A percentile compares a stretch with the other conserved stretches of the same genome.
Conservation (phyloP, 2,329 filamentous ascomycete species). For the Trichophyton rubrum region DNA sequence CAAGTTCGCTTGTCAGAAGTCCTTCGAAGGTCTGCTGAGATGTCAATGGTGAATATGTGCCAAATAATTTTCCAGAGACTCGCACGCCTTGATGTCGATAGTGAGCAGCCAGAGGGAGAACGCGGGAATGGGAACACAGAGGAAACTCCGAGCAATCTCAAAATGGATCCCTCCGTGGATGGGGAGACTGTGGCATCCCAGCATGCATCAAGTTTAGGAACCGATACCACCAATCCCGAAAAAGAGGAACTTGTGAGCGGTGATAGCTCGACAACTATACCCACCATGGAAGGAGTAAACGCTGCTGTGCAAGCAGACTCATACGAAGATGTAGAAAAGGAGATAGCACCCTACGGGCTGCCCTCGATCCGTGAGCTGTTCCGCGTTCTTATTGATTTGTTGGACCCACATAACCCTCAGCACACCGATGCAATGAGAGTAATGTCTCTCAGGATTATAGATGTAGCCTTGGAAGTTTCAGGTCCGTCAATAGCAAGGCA, state of each 20-base stretch:
- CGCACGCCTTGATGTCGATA: constrained; percentile 70
- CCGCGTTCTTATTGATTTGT: constrained; percentile 78
- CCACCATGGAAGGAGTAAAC: background rate
- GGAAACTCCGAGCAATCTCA: constrained; percentile 41
- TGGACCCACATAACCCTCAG: constrained; percentile 84
- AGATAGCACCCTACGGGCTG: constrained; percentile 78
- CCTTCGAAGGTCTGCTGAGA: constrained; percentile 79
- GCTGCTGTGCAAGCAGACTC: constrained; percentile 22
- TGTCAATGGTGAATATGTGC: constrained; percentile 97
- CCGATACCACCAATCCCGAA: constrained; percentile 22
- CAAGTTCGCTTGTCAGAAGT: constrained; percentile 85
- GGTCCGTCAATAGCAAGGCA: constrained; percentile 91
- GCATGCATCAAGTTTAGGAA: constrained; percentile 31
- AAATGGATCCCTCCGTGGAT: constrained; percentile 69
- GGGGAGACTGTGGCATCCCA: constrained; percentile 48
- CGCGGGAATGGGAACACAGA: background rate
- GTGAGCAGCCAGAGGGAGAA: constrained; percentile 53
- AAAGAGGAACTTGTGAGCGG: constrained; percentile 22
- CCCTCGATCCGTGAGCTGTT: constrained; percentile 92
- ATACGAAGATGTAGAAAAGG: constrained; percentile 36
- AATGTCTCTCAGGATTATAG: constrained; percentile 93
- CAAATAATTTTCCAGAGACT: constrained; percentile 94
- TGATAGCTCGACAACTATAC: background rate
- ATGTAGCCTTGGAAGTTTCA: constrained; percentile 91
- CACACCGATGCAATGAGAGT: constrained; percentile 93